A percentile compares a stretch with the other conserved stretches of the same genome.
Evolutionary conservation across 169 alveolate genomes (phyloP).

Genomic region (Cryptosporidium sp.): DNA sequence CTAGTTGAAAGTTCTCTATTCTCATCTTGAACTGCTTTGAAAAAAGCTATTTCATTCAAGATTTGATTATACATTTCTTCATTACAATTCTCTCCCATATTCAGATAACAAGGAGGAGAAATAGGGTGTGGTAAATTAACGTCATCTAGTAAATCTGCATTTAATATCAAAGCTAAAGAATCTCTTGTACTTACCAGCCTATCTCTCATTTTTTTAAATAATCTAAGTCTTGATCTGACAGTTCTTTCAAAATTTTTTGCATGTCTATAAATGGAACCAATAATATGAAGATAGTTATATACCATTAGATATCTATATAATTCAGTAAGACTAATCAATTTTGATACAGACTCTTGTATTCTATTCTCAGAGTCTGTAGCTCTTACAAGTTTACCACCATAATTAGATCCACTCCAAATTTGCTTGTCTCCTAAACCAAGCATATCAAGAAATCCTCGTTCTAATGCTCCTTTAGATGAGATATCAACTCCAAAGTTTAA

Average conservation of each 20-base stretch:
- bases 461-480: conserved; percentile 7
- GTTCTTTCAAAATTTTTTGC: conserved; percentile 38
- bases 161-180: conserved; percentile 20
- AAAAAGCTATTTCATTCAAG: conserved; percentile 14
- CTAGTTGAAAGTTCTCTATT: background rate
- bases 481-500: conserved; percentile 60
- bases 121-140: conserved; percentile 28
- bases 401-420: conserved; percentile 25
- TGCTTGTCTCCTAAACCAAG: conserved; percentile 56
- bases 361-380: conserved; percentile 23
- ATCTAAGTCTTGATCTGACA: conserved; percentile 13
- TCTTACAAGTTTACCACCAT: conserved; percentile 30
- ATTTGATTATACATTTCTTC: conserved; percentile 7
- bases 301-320: conserved; percentile 47
- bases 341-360: background rate
- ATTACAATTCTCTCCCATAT: conserved; percentile 32
- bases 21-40: conserved; percentile 44
- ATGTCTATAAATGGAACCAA: conserved; percentile 40
- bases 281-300: conserved; percentile 18
- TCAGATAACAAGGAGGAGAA: conserved; percentile 41
- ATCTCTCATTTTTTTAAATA: conserved; percentile 30
- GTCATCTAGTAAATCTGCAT: conserved; percentile 31
- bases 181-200: conserved; percentile 23
- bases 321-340: conserved; percentile 20
- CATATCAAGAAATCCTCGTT: conserved; percentile 60